phyloP scores from a whole-genome alignment of 2,329 filamentous ascomycete species.

The Pseudocercospora vitis region DNA sequence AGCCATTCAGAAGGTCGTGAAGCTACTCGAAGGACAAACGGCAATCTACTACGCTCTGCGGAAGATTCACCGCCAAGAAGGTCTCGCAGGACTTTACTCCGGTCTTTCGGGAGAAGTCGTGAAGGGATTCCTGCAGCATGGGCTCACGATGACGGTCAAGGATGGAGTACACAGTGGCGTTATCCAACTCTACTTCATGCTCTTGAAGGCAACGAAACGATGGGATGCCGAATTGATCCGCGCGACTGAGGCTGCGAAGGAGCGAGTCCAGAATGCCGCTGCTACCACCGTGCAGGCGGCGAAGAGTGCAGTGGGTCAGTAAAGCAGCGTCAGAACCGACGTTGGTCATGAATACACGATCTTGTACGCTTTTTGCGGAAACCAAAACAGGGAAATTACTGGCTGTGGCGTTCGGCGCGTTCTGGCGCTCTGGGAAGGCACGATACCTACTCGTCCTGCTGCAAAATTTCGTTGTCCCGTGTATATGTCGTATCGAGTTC shows the following conservation, averaged over 20 bases:
- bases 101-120: slow-evolving; percentile 74
- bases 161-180: slow-evolving; percentile 72
- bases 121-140: slow-evolving; percentile 82
- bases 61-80: slow-evolving; percentile 54
- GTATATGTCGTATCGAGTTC: background rate
- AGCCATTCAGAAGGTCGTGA: slow-evolving; percentile 19
- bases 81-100: slow-evolving; percentile 68
- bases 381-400: background rate
- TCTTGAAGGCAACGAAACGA: slow-evolving; percentile 52
- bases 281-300: slow-evolving; percentile 24
- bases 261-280: slow-evolving; percentile 35
- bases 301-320: slow-evolving; percentile 20
- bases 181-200: slow-evolving; percentile 68
- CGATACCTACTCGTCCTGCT: background rate
- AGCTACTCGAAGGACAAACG: slow-evolving; percentile 34
- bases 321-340: too few relatives aligned
- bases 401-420: background rate
- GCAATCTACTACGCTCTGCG: slow-evolving; percentile 34
- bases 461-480: background rate
- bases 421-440: background rate
- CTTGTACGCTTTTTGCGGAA: background rate
- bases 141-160: slow-evolving; percentile 84
- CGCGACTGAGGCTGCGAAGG: slow-evolving; percentile 31
- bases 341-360: too few relatives aligned
- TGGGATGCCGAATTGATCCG: slow-evolving; percentile 44